Evolutionary conservation across 2,329 filamentous ascomycete genomes (phyloP).

Genomic region (Chaetomiaceae sp.): DNA sequence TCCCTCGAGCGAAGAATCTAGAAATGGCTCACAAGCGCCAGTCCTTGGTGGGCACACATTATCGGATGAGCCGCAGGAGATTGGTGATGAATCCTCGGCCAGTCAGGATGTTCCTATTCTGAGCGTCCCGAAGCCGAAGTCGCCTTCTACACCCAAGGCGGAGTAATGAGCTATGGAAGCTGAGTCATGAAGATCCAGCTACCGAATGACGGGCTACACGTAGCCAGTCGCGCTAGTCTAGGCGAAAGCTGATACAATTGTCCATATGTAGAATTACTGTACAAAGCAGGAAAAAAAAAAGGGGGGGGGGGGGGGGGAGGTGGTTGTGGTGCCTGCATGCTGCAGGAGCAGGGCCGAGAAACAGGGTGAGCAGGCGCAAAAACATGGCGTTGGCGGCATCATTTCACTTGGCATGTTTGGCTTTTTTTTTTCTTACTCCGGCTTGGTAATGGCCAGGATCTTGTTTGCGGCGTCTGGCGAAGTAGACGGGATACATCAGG

Average conservation of each 20-base stretch:
- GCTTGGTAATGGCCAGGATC: not conserved
- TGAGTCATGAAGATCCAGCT: too few species aligned
- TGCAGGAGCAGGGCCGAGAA: not conserved
- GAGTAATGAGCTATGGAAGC: not conserved
- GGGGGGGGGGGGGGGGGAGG: not conserved
- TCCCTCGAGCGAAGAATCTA: conserved; percentile 20
- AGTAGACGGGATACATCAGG: not conserved
- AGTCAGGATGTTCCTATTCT: conserved; percentile 25
- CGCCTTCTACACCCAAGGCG: conserved; percentile 8
- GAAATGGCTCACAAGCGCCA: conserved; percentile 6
- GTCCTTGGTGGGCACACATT: conserved; percentile 22
- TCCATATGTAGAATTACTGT: conserved; percentile 10
- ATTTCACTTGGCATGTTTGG: not conserved
- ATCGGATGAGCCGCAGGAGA: conserved; percentile 37
- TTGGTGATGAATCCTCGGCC: conserved; percentile 23
- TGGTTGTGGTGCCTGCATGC: too few species aligned
- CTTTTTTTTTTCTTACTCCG: not conserved
- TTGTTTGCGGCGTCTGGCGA: not conserved
- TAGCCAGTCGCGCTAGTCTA: not conserved
- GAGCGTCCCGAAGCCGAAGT: conserved; percentile 24
- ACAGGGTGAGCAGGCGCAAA: not conserved
- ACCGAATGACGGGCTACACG: not conserved
- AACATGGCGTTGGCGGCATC: conserved; percentile 5
- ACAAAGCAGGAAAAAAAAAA: conserved; percentile 2
- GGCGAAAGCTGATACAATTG: not conserved